Evolutionary conservation across 768 basidiomycete genomes (phyloP).

Genomic region (Leccinum uliginosum): DNA sequence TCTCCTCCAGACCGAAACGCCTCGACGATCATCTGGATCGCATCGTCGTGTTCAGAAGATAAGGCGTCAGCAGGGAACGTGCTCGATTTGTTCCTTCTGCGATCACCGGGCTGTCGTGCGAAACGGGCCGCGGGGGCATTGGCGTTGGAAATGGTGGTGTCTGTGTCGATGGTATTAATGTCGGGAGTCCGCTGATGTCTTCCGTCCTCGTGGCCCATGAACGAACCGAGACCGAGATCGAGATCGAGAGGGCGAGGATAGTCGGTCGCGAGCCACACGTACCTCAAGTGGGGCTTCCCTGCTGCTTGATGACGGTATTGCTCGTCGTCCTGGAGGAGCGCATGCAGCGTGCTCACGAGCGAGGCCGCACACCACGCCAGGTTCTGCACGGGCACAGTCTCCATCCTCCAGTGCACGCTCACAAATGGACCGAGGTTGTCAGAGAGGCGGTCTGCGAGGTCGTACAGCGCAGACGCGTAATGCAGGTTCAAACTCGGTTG

Average conservation of each 20-base stretch:
- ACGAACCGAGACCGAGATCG: background rate
- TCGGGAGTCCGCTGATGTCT: too few species aligned
- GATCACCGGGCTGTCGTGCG: too few species aligned
- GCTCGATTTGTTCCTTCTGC: constrained; percentile 33
- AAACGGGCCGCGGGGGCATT: too few species aligned
- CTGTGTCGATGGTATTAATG: too few species aligned
- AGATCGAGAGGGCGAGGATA: constrained; percentile 32
- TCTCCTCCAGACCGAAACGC: constrained; percentile 43
- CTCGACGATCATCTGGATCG: constrained; percentile 38
- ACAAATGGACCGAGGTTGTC: constrained; percentile 37
- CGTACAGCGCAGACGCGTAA: constrained; percentile 42
- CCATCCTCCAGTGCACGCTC: constrained; percentile 57
- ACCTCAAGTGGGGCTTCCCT: constrained; percentile 20
- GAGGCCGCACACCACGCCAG: constrained; percentile 47
- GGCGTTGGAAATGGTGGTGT: too few species aligned
- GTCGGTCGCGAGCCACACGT: constrained; percentile 57
- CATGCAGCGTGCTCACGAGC: constrained; percentile 41
- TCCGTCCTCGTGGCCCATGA: background rate
- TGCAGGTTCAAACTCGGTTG: constrained; percentile 22
- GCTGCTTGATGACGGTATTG: background rate
- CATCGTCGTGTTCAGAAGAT: constrained; percentile 40
- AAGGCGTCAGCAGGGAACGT: constrained; percentile 39
- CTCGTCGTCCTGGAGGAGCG: constrained; percentile 32
- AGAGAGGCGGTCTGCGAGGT: constrained; percentile 37
- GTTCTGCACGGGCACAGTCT: constrained; percentile 41